Percentiles rank a stretch among this genome's conserved stretches.
phyloP scores from a whole-genome alignment of 768 basidiomycete genomes.

The Cystofilobasidium capitatum region DNA sequence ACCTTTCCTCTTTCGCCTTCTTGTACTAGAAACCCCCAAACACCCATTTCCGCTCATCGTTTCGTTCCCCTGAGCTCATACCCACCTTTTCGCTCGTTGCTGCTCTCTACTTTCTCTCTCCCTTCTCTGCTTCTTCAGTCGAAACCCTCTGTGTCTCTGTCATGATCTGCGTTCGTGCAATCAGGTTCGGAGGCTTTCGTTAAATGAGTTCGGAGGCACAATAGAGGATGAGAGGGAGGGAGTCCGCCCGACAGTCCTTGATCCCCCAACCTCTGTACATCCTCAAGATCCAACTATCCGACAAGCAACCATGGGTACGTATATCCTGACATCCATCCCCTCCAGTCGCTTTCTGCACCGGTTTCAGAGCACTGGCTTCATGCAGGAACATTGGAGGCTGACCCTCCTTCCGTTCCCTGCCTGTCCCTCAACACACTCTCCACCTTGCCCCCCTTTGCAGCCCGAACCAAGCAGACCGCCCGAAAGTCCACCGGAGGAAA shows the following conservation, averaged over 20 bases:
- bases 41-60: not conserved
- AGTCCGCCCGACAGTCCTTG: too few species aligned
- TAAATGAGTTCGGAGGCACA: too few species aligned
- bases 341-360: not conserved
- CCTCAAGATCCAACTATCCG: too few species aligned
- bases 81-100: not conserved
- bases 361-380: not conserved
- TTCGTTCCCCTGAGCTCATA: not conserved
- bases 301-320: too few species aligned
- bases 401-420: not conserved
- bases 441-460: not conserved
- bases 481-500: constrained; percentile 42
- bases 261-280: too few species aligned
- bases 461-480: constrained; percentile 25
- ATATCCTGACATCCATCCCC: too few species aligned
- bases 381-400: not conserved
- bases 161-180: too few species aligned
- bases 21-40: not conserved
- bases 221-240: too few species aligned
- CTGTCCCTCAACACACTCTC: not conserved
- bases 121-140: not conserved
- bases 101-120: not conserved
- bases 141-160: not conserved
- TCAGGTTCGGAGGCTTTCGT: too few species aligned
- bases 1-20: not conserved